Percentiles rank a stretch among this genome's conserved stretches.
Evolutionary conservation across 192 early-diverging fungal genomes (phyloP).

Genomic region (Haplosporangium gracile): DNA sequence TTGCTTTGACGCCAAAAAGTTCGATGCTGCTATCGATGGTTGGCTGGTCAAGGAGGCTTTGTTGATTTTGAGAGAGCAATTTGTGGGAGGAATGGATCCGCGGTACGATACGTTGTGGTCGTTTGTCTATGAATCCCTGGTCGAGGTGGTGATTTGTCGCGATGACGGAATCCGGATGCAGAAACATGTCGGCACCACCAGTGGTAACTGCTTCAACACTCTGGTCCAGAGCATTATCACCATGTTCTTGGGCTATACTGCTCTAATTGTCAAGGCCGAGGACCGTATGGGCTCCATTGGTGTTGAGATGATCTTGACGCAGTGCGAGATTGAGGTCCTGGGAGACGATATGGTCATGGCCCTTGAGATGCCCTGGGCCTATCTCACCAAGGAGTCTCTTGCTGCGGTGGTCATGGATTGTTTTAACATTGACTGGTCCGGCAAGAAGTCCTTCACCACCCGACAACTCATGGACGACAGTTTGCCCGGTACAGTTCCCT

Average conservation of each 20-base stretch:
- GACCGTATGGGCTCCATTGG: constrained; percentile 17
- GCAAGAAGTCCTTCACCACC: constrained; percentile 42
- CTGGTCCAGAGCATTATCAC: constrained; percentile 51
- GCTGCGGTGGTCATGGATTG: constrained; percentile 29
- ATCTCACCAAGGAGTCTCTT: constrained; percentile 21
- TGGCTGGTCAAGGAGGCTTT: constrained; percentile 46
- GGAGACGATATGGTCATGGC: constrained; percentile 55
- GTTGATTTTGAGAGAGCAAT: constrained; percentile 31
- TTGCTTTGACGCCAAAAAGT: constrained; percentile 50
- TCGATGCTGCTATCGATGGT: constrained; percentile 46
- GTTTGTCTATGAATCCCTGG: constrained; percentile 39
- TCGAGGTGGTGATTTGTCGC: constrained; percentile 44
- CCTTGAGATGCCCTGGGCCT: constrained; percentile 22
- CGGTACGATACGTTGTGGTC: constrained; percentile 36
- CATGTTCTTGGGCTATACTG: constrained; percentile 40
- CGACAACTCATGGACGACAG: constrained; percentile 33
- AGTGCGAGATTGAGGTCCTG: constrained; percentile 39
- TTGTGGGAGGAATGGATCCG: constrained; percentile 25
- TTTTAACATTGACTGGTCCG: constrained; percentile 51
- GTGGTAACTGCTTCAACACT: constrained; percentile 48
- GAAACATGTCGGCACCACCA: constrained; percentile 51
- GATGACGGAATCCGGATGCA: constrained; percentile 52
- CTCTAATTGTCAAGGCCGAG: constrained; percentile 29
- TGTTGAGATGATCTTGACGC: constrained; percentile 9
- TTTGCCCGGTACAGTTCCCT: not conserved